Base-by-base conservation (phyloP, 1,139 yeast genomes). In the Kurtzmaniella quercitrusa region DNA sequence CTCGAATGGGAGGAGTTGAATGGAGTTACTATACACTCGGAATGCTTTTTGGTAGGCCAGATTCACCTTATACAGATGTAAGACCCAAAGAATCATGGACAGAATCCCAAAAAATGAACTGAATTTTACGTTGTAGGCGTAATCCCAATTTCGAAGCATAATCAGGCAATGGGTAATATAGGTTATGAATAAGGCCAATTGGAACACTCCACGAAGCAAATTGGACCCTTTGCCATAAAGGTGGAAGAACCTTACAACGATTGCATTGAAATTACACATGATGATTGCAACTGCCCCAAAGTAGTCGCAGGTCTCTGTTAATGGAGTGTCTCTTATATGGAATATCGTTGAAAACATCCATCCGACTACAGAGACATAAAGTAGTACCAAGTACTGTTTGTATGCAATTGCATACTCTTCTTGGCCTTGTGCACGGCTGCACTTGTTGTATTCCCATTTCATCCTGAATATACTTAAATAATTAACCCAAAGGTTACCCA, bases 261-360 rank as follows among this genome's bases (percentile, higher is more conserved):
- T 66, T 2, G 65, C 66, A 46, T 66, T 68, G 51, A 70, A 68
- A 46, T 69, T 70, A 43, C 64, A 56, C 33, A 70, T 50, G 7
- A 73, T 62, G 3, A 73, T 69, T 17, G 65, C 64, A 38, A 70
- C 68, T 1, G 78, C 78, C 0, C 77, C 77, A 46, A 63, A 63
- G 49, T 73, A 73, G 50, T 73, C 78, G 42, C 72, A 51, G 2
- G 72, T 61, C 47, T 73, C 78, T 2, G 77, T 70, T 2, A 59
- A n/a, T 0, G 66, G 52, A 27, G 58, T 59, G 48, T 73, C 78
- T 39, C 75, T 56, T 24, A 63, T 63, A 50, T 73, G 78, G 51
- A 72, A 73, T 16, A 71, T 43, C 3, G 64, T 58, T 45, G 75
- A 70, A 45, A 65, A 65, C 1, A 48, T 37, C 78, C 78, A 73